Base-by-base conservation (phyloP, 2,329 filamentous ascomycete genomes). In the Calonectria fujianensis region DNA sequence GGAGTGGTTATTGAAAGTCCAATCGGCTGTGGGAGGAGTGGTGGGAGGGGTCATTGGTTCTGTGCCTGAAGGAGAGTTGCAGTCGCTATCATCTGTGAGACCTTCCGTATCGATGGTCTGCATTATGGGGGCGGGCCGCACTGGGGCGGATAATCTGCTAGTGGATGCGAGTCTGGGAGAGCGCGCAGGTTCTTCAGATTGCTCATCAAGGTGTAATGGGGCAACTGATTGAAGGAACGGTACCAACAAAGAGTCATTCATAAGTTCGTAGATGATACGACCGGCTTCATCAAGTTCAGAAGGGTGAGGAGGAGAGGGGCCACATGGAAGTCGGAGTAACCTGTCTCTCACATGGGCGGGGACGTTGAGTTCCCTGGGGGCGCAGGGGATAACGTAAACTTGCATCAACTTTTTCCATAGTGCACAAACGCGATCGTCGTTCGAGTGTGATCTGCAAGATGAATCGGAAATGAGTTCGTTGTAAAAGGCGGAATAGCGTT, bases 171-270 rank as follows among this genome's bases (percentile, higher is more conserved):
- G 86, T 76, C 86, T 88, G 13, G 89, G 88, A 11, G 89, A 89
- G 18, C 86, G 85, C 66, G 75, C 37, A 37, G 86, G 83, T 10
- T 87, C 86, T 32, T 88, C 85, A 20, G 78, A 72, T 13, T 80
- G 77, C 20, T 80, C 79, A 16, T 87, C 85, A 1, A 84, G 80
- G 69, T 84, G 85, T 67, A 79, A 78, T 2, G 86, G 82, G 7
- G 86, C 81, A n/a, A 90, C 85, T 0, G 90, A 91, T 76, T 98
- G 96, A 69, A 98, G 89, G 83, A 98, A 99, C 0, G 96, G 96
- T 0, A 98, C 93, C 67, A 98, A 89, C 0, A 98, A 95, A 4
- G 96, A 98, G 83, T 98, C 97, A 81, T 98, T 97, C 96, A 99
- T 98, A 71, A 99, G 88, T 80, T 98, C 97, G 84, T 96, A 96